phyloP scores from a whole-genome alignment of 129 eudicot genomes.

The Flaveria trinervia region DNA sequence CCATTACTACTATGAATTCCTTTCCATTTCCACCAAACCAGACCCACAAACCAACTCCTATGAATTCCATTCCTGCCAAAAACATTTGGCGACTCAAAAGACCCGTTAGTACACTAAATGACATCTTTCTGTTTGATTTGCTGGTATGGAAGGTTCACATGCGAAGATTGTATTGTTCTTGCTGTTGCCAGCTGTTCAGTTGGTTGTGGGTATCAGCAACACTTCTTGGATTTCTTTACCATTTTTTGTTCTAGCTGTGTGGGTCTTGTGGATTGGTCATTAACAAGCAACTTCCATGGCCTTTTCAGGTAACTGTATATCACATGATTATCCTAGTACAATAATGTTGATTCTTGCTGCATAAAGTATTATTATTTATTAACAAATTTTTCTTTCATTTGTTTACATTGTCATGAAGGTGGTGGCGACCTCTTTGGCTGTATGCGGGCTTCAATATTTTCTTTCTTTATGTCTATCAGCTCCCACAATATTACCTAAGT shows the following conservation, averaged over 20 bases:
- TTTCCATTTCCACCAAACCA: neutral
- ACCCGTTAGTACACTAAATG: conserved; percentile 18
- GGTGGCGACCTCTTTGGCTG: conserved; percentile 92
- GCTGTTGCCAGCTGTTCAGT: conserved; percentile 81
- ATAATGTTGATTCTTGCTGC: conserved; percentile 13
- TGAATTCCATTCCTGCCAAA: neutral
- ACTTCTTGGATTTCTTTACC: conserved; percentile 98
- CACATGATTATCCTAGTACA: conserved; percentile 8
- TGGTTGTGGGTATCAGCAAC: conserved; percentile 84
- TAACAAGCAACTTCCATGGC: conserved; percentile 94
- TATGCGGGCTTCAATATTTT: conserved; percentile 75
- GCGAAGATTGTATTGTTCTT: conserved; percentile 82
- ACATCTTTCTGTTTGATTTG: conserved; percentile 27
- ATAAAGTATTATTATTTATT: conserved; percentile 11
- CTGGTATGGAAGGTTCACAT: conserved; percentile 63
- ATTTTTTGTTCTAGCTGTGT: conserved; percentile 93
- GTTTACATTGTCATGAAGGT: conserved; percentile 54
- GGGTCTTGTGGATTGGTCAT: conserved; percentile 94
- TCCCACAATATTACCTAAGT: conserved; percentile 56
- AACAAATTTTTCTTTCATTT: conserved; percentile 33
- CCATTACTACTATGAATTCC: neutral
- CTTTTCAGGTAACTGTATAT: conserved; percentile 70
- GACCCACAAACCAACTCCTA: neutral
- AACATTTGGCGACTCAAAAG: neutral
- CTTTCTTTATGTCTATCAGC: conserved; percentile 76